Conservation (phyloP, 1,284 basidiomycete genomes). For the Puccinia horiana region DNA sequence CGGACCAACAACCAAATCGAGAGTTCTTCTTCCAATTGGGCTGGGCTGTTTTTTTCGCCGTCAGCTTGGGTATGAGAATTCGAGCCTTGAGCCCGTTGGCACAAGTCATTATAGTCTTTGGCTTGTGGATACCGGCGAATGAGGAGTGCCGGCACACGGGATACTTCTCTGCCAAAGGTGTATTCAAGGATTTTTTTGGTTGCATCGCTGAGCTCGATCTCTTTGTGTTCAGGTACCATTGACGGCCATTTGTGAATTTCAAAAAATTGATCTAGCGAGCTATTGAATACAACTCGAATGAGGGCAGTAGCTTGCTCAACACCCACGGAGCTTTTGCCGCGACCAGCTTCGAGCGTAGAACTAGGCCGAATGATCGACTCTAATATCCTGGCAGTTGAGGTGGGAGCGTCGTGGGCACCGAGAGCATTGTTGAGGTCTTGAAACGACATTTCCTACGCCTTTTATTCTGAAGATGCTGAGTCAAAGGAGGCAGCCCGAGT, state of each 20-base stretch:
- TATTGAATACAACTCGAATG: constrained; percentile 39
- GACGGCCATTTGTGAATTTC: constrained; percentile 21
- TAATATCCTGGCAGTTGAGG: constrained; percentile 44
- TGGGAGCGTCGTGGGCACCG: constrained; percentile 22
- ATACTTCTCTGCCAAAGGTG: constrained; percentile 19
- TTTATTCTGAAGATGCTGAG: not conserved
- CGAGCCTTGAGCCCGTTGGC: constrained; percentile 33
- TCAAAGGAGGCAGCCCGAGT: not conserved
- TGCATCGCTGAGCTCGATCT: constrained; percentile 18
- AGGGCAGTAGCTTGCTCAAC: constrained; percentile 46
- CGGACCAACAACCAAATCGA: constrained; percentile 39
- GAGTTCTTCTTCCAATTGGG: constrained; percentile 41
- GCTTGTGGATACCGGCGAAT: constrained; percentile 31
- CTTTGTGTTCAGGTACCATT: not conserved
- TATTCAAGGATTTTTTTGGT: constrained; percentile 18
- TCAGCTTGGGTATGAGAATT: not conserved
- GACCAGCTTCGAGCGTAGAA: constrained; percentile 28
- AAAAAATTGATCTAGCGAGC: constrained; percentile 40
- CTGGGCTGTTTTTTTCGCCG: not conserved
- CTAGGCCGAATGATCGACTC: constrained; percentile 40
- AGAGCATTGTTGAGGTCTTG: constrained; percentile 22
- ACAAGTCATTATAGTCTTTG: constrained; percentile 28
- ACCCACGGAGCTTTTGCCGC: not conserved
- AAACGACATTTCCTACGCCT: not conserved
- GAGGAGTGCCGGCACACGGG: constrained; percentile 9